Evolutionary conservation across 2,329 filamentous ascomycete genomes (phyloP), one percentile per base, ranked within the genome.

Genomic region (Fusarium fracticaudum): DNA sequence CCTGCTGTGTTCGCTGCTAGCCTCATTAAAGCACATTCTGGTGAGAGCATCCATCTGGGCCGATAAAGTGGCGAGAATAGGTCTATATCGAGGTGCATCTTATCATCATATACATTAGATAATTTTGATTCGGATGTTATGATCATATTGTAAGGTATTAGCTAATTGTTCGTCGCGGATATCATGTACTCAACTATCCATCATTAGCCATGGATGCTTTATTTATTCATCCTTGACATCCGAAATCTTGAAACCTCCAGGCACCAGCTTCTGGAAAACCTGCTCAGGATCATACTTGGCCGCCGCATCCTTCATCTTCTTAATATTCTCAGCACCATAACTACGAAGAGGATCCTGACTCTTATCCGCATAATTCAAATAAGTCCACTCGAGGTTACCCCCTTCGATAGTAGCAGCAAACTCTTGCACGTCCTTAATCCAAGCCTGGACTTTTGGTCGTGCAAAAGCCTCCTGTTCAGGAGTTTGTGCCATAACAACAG

Each of bases 241-340:
- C 5, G 70, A 75, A 5, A 76, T 60, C 41, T 77, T 77, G 14
- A 77, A 77, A 0, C 74, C 74, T 17, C 75, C 72, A n/a, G 72
- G 72, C 4, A 67, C 63, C 17, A 69, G 17, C 18, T 64, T 76
- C 35, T 81, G 79, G 8, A 83, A 75, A 17, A 80, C 61, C 26
- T 79, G 69, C 20, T 73, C 68, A 3, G 80, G 72, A 50, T 81
- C 80, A 13, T 76, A 71, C 8, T 79, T 79, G 2, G 58, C 61
- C 1, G 73, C 71, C 1, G 69, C 69, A 14, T 76, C 60, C 26
- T 65, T 70, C 62, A 79, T 76, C 35, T 69, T 69, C 38, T 37
- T 64, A 1, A 78, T 41, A 10, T 78, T 79, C 18, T 72, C 72
- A 10, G n/a, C 38, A 13, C 77, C 77, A 22, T 77, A 79, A 26